Percentiles rank a stretch among this genome's conserved stretches.
Conservation (phyloP, 805 yeast genomes). For the Barnettozyma sucrosica region DNA sequence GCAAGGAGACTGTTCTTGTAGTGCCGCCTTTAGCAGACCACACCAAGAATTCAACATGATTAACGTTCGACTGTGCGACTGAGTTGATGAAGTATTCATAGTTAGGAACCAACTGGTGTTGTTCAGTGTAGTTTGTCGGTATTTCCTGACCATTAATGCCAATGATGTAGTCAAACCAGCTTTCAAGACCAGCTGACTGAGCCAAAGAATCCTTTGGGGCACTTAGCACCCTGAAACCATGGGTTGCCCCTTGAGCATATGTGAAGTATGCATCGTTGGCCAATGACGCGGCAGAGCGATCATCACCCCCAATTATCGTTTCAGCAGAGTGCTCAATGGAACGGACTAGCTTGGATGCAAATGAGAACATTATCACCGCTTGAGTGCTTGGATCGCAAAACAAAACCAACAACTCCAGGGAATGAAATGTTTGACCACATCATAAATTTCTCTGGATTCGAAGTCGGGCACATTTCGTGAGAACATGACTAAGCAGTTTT, state of each 20-base stretch:
- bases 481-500: neutral
- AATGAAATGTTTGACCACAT: no score
- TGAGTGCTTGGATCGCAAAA: no score
- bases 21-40: constrained; percentile 89
- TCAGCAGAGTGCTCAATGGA: constrained; percentile 40
- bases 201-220: constrained; percentile 44
- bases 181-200: constrained; percentile 54
- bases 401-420: no score
- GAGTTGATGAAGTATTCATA: constrained; percentile 39
- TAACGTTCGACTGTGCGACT: constrained; percentile 33
- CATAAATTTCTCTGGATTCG: no score
- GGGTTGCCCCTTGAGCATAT: constrained; percentile 25
- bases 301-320: constrained; percentile 24
- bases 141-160: constrained; percentile 70
- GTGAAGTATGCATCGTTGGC: constrained; percentile 24
- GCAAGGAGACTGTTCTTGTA: constrained; percentile 35
- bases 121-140: constrained; percentile 30
- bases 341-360: constrained; percentile 58
- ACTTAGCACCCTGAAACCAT: constrained; percentile 56
- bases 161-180: constrained; percentile 86
- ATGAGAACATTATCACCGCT: constrained; percentile 42
- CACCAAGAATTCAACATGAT: constrained; percentile 49
- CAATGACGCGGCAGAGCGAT: constrained; percentile 21
- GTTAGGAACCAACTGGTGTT: constrained; percentile 35
- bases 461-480: no score